Base-by-base conservation (phyloP, 768 basidiomycete species). In the Lentinula aciculospora region DNA sequence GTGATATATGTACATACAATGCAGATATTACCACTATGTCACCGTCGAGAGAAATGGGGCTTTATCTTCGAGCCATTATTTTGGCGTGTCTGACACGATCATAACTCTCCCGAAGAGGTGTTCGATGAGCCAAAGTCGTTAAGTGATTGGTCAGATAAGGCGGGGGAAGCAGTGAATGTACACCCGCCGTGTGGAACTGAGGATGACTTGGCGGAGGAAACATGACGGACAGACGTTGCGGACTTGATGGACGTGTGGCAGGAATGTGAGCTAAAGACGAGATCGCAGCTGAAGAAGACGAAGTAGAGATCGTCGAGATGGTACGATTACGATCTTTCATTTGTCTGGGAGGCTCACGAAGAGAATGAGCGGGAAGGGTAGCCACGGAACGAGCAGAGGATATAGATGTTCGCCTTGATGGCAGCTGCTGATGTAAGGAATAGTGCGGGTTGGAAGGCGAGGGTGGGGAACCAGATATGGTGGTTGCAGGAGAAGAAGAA, bases 91-190 rank as follows among this genome's bases (percentile, higher is more conserved):
- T 74, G 36, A 89, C 83, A 53, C 86, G 78, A 58, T 89, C 88
- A 63, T 82, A 84, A 23, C 85, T 82, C 67, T 89, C 89, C 63
- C 80, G 76, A 57, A 91, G 72, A 23, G 89, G 88, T 51, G 79
- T 82, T 50, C 85, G 78, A 68, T 84, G 77, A 17, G 79, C 74
- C 31, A 89, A 72, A 47, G 88, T 80, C 19, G 86, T 86, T 68
- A 90, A 73, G 58, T 92, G 89, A 58, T 85, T 81, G 62, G 74
- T 80, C 60, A 88, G 68, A 65, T 89, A 90, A 40, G 88, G 88
- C 3, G 81, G 79, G 0, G 89, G 89, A 23, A 91, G 76, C 17
- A 90, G 74, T 0, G 87, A 81, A 66, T 92, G 89, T 8, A 86
- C 81, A 4, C 45, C 56, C 1, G 46, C 34, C 10, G 56, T 48